Evolutionary conservation across 2,329 filamentous ascomycete genomes (phyloP).

Genomic region (Venturia effusa): DNA sequence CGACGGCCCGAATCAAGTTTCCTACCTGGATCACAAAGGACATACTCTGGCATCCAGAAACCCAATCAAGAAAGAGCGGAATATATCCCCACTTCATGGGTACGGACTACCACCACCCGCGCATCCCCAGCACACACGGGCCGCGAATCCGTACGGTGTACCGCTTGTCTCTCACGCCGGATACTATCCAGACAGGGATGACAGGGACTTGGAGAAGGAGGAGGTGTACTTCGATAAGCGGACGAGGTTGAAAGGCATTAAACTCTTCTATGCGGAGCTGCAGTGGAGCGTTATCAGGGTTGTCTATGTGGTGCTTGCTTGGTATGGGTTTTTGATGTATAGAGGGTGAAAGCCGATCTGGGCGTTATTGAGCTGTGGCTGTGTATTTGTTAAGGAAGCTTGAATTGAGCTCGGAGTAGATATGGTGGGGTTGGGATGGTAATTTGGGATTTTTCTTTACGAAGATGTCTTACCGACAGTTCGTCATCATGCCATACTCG

Average conservation of each 20-base stretch:
- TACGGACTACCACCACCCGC: constrained; percentile 19
- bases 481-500: too few relatives aligned
- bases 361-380: too few relatives aligned
- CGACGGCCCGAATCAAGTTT: constrained; percentile 10
- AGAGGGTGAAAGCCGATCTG: neutral
- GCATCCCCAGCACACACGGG: constrained; percentile 3
- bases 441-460: too few relatives aligned
- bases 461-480: too few relatives aligned
- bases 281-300: constrained; percentile 52
- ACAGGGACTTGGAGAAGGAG: constrained; percentile 22
- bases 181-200: constrained; percentile 23
- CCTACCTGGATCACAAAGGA: constrained; percentile 14
- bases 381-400: too few relatives aligned
- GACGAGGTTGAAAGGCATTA: constrained; percentile 26
- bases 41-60: constrained; percentile 19
- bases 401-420: too few relatives aligned
- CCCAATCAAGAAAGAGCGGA: constrained; percentile 23
- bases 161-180: constrained; percentile 32
- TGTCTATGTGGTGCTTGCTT: constrained; percentile 48
- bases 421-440: too few relatives aligned
- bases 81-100: constrained; percentile 25
- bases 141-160: constrained; percentile 17
- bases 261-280: constrained; percentile 48
- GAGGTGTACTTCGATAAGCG: constrained; percentile 19
- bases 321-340: constrained; percentile 45